Evolutionary conservation across 257 asterid genomes (phyloP).

Genomic region (Solanum dulcamara): DNA sequence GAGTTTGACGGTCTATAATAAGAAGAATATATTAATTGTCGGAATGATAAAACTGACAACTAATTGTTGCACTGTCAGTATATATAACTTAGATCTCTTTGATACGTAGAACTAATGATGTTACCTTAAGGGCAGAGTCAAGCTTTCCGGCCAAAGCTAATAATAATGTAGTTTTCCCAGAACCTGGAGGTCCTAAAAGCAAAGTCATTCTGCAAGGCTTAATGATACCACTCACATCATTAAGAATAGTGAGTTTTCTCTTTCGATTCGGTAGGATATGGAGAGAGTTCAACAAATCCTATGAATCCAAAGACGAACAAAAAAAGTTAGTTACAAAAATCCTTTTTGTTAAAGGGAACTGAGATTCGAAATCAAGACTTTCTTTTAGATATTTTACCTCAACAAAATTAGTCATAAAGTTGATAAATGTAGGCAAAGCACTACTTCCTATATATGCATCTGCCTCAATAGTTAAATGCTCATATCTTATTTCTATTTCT

Average conservation of each 20-base stretch:
- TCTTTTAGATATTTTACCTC: not conserved
- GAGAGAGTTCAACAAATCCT: conserved; percentile 8
- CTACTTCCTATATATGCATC: not conserved
- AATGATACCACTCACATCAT: conserved; percentile 55
- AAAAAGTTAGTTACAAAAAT: not conserved
- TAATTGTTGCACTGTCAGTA: not conserved
- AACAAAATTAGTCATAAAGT: not conserved
- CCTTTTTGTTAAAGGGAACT: not conserved
- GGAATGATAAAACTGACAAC: not conserved
- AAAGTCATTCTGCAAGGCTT: conserved; percentile 38
- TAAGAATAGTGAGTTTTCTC: conserved; percentile 40
- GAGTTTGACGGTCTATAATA: not conserved
- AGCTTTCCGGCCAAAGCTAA: conserved; percentile 66
- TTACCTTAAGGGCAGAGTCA: conserved; percentile 35
- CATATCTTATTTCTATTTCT: not conserved
- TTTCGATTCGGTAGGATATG: conserved; percentile 33
- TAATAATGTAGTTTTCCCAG: conserved; percentile 17
- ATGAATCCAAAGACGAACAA: not conserved
- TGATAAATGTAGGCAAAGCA: not conserved
- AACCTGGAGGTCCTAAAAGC: not conserved
- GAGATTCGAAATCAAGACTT: not conserved
- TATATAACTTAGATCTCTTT: not conserved
- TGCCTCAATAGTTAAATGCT: not conserved
- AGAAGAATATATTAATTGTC: not conserved
- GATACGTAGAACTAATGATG: not conserved